Evolutionary conservation across 345 rosid species (phyloP).

Genomic region (Arabis hirsuta): DNA sequence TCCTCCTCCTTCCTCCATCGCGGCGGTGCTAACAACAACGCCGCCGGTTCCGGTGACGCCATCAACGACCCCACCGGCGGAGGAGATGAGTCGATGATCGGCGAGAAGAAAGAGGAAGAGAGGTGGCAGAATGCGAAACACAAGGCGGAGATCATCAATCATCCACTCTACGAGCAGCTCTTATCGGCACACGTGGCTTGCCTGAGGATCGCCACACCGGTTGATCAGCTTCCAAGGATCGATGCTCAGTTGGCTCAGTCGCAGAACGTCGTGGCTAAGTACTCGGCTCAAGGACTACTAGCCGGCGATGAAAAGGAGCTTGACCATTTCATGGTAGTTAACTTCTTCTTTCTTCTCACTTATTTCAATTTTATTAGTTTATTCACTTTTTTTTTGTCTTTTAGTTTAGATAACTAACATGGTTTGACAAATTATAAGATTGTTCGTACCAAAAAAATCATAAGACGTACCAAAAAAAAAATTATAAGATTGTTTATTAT

Average conservation of each 20-base stretch:
- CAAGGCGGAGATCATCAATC: conserved; percentile 85
- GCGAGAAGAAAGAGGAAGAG: conserved; percentile 51
- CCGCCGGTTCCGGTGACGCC: conserved; percentile 51
- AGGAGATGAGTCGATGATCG: conserved; percentile 40
- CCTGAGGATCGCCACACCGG: conserved; percentile 93
- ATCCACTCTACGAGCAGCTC: conserved; percentile 90
- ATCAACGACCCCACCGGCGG: conserved; percentile 54
- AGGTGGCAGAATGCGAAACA: conserved; percentile 75
- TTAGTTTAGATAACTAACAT: neutral
- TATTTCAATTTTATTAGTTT: conserved; percentile 3
- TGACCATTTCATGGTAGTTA: conserved; percentile 96
- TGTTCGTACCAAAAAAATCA: no score
- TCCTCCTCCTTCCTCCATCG: conserved; percentile 59
- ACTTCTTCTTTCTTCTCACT: conserved; percentile 18
- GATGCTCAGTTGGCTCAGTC: conserved; percentile 98
- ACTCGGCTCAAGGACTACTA: conserved; percentile 68
- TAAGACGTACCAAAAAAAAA: neutral
- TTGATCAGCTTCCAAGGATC: conserved; percentile 94
- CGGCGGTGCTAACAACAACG: conserved; percentile 37
- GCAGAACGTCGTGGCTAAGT: conserved; percentile 87
- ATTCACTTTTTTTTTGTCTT: conserved; percentile 13
- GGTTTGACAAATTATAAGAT: conserved; percentile 22
- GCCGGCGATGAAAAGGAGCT: conserved; percentile 81
- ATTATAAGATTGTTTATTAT: neutral
- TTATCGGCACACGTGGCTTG: conserved; percentile 91